Percentiles rank a stretch among this genome's conserved stretches.
phyloP scores from a whole-genome alignment of 306 rosid species.

The Elaeagnus macrophylla region DNA sequence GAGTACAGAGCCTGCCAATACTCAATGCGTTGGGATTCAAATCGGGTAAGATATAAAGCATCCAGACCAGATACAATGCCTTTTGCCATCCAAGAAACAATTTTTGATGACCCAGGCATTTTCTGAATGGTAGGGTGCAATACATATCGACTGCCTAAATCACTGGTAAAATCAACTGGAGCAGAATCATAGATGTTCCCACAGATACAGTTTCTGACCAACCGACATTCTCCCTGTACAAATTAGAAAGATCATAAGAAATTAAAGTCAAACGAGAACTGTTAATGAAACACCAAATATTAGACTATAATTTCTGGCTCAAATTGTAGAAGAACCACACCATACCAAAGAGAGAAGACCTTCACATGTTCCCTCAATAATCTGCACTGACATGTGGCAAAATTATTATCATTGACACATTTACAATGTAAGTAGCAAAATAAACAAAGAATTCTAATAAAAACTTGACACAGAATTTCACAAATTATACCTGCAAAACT shows the following conservation, averaged over 20 bases:
- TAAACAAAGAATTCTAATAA: constrained; percentile 8
- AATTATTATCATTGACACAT: constrained; percentile 15
- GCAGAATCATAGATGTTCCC: constrained; percentile 90
- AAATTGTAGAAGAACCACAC: constrained; percentile 11
- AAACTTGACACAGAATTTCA: constrained; percentile 6
- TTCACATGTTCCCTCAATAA: constrained; percentile 68
- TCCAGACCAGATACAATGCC: constrained; percentile 82
- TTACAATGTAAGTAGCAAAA: background rate
- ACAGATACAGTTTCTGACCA: constrained; percentile 61
- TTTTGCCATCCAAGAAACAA: constrained; percentile 80
- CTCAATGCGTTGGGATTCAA: constrained; percentile 70
- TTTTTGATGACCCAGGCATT: constrained; percentile 71
- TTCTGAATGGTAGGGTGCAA: constrained; percentile 58
- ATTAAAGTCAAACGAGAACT: background rate
- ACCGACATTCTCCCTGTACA: constrained; percentile 52
- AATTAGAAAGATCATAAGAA: constrained; percentile 5
- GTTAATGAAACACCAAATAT: background rate
- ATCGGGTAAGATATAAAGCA: constrained; percentile 76
- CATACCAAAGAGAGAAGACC: constrained; percentile 58
- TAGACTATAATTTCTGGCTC: background rate
- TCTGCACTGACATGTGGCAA: constrained; percentile 38
- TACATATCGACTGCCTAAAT: constrained; percentile 74
- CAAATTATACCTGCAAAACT: constrained; percentile 60
- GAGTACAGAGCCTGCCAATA: constrained; percentile 86
- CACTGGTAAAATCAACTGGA: constrained; percentile 86